phyloP scores from a whole-genome alignment of 169 alveolate species.

The Cyclospora cayetanensis region DNA sequence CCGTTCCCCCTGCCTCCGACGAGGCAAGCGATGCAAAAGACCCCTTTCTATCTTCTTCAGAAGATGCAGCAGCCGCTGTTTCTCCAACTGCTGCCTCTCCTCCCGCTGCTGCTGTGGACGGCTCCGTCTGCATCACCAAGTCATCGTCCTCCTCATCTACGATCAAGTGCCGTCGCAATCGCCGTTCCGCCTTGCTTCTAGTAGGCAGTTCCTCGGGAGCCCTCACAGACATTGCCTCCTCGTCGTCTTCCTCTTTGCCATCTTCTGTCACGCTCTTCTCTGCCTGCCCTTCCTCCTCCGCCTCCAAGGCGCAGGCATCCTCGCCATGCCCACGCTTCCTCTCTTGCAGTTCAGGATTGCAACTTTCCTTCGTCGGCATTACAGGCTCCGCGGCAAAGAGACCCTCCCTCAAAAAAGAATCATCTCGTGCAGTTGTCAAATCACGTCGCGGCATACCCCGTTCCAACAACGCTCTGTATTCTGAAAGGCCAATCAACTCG shows the following conservation, averaged over 20 bases:
- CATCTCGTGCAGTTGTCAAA: slow-evolving; percentile 40
- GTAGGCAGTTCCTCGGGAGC: slow-evolving; percentile 13
- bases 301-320: background rate
- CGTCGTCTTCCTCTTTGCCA: slow-evolving; percentile 60
- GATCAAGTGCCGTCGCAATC: slow-evolving; percentile 10
- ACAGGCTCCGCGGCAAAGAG: slow-evolving; percentile 64
- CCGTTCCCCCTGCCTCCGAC: background rate
- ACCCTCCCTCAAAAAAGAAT: slow-evolving; percentile 51
- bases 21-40: no score
- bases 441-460: slow-evolving; percentile 60
- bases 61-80: background rate
- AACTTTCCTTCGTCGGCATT: slow-evolving; percentile 62
- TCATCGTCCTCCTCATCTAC: slow-evolving; percentile 28
- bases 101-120: background rate
- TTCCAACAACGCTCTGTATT: slow-evolving; percentile 43
- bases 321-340: slow-evolving; percentile 44
- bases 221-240: slow-evolving; percentile 46
- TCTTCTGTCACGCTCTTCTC: slow-evolving; percentile 58
- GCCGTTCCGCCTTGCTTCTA: slow-evolving; percentile 55
- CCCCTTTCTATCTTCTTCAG: no score
- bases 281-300: background rate
- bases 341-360: slow-evolving; percentile 43
- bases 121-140: slow-evolving; percentile 26
- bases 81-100: background rate
- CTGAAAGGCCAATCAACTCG: slow-evolving; percentile 42